These are phyloP conservation scores for Trametes villosa DNA, from an alignment of 768 basidiomycete species.

Conservation along the genomic window DNA sequence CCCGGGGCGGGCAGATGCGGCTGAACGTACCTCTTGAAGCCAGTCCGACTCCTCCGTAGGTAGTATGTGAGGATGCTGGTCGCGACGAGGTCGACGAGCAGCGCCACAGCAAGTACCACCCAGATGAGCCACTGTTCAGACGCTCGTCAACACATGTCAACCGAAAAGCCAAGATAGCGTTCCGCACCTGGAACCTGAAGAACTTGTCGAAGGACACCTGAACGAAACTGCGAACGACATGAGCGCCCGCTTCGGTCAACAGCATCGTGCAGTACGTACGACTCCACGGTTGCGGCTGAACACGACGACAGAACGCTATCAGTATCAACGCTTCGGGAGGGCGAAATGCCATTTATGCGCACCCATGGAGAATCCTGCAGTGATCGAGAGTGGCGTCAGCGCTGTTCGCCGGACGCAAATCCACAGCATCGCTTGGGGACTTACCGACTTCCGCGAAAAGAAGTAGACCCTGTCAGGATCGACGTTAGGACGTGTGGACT, in stretches of 20 bases:
- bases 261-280: not conserved
- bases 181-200: not conserved
- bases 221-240: not conserved
- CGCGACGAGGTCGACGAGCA: conserved; percentile 6
- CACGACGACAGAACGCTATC: not conserved
- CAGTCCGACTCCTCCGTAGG: conserved; percentile 11
- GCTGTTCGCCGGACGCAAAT: not conserved
- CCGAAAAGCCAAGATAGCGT: not conserved
- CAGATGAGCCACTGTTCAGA: conserved; percentile 11
- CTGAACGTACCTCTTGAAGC: conserved; percentile 2
- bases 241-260: not conserved
- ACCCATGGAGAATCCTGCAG: not conserved
- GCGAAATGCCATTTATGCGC: not conserved
- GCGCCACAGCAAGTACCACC: not conserved
- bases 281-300: not conserved
- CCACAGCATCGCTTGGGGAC: not conserved
- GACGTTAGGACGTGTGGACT: not conserved
- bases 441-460: conserved; percentile 3
- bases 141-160: not conserved
- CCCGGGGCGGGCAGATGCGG: not conserved
- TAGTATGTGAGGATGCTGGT: conserved; percentile 7
- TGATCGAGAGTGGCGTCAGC: not conserved
- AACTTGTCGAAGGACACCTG: conserved; percentile 2
- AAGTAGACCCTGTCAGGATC: not conserved
- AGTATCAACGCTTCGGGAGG: not conserved